Evolutionary conservation across 495 filamentous ascomycete genomes (phyloP), one percentile per base, ranked within the genome.

Genomic region (Saxophila tyrrhenica): DNA sequence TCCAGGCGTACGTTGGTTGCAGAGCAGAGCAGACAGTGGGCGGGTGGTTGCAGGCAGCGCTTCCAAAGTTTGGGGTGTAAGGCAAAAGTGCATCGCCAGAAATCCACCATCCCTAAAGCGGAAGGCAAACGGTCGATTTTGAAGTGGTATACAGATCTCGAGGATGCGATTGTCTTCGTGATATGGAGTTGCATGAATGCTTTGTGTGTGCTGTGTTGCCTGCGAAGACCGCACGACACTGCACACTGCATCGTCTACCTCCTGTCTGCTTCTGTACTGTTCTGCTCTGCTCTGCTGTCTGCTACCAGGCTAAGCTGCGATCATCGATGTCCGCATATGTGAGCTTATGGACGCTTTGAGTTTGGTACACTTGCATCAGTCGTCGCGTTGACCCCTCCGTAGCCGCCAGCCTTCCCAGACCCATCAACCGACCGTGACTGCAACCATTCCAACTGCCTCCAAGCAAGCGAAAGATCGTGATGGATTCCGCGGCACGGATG

Each of bases 271-370:
- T 41, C 57, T 56, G 52, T 9, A 55, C 56, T 59, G 56, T 35
- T 59, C 48, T 57, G 52, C 50, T 58, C 56, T 59, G 56, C 45
- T 59, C 48, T 57, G 52, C 50, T 58, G 17, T 58, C 23, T 32
- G 58, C 58, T 57, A 50, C 29, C 42, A 38, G 10, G 55, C 50
- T 61, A 57, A 52, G 48, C 39, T 39, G 57, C 46, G 51, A 52
- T 60, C 49, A 55, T 60, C 57, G 57, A 44, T 17, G 49, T 51
- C 47, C 22, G 15, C 15, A 35, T 35, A 25, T 46, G 39, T 50
- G 20, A 44, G 52, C n/a, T 35, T 35, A 35, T 35, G 7, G 29
- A 7, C 29, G 29, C 29, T 35, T 35, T 35, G 29, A 35, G 29
- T 35, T 35, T 35, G 29, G 29, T 35, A 35, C 29, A 35, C 29